phyloP scores from a whole-genome alignment of 805 yeast species.

The Sugiyamaella marilandica region DNA sequence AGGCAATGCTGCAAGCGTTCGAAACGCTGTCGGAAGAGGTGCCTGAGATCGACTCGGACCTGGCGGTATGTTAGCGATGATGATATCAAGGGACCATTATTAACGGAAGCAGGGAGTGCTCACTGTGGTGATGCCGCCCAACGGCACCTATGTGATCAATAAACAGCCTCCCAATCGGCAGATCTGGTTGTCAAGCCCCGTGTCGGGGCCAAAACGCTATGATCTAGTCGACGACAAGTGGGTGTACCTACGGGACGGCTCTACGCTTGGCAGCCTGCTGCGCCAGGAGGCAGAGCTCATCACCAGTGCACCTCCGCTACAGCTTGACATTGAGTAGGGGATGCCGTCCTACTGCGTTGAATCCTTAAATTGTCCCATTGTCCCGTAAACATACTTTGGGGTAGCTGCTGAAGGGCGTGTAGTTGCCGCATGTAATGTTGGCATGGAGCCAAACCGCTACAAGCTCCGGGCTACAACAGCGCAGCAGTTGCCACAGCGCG shows the following conservation, averaged over 20 bases:
- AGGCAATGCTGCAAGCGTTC: slow-evolving; percentile 57
- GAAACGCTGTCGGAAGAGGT: slow-evolving; percentile 60
- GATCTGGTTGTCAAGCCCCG: slow-evolving; percentile 91
- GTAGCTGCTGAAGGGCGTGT: no score
- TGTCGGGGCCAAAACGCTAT: slow-evolving; percentile 84
- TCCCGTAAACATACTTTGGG: no score
- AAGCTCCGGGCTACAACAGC: no score
- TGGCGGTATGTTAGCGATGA: slow-evolving; percentile 41
- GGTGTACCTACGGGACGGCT: slow-evolving; percentile 70
- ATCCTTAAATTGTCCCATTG: no score
- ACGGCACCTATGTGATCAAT: slow-evolving; percentile 87
- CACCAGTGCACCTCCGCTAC: background rate
- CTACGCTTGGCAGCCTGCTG: slow-evolving; percentile 46
- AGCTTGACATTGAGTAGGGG: background rate
- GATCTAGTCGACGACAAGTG: slow-evolving; percentile 73
- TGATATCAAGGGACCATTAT: background rate
- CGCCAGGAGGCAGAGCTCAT: slow-evolving; percentile 43
- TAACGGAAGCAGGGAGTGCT: slow-evolving; percentile 67
- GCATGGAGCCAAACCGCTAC: no score
- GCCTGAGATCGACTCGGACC: slow-evolving; percentile 69
- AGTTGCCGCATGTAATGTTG: no score
- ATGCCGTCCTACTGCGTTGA: no score
- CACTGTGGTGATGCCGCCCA: slow-evolving; percentile 61
- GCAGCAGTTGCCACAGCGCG: no score
- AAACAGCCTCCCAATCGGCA: slow-evolving; percentile 98